Evolutionary conservation across 805 yeast species (phyloP), one percentile per base, ranked within the genome.

Genomic region (Myxozyma neglecta): DNA sequence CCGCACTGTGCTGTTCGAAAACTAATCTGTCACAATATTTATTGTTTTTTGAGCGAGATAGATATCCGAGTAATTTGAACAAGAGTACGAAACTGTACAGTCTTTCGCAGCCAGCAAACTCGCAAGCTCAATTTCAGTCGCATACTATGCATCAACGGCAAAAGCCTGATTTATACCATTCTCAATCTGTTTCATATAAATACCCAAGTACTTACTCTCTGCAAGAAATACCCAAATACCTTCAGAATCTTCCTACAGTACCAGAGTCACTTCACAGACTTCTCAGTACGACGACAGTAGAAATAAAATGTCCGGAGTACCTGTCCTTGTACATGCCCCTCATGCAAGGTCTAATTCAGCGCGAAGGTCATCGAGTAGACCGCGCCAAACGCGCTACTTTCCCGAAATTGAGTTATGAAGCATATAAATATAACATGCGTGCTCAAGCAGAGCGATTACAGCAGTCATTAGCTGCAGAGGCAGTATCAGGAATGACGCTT

Each of bases 201-300:
- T 24, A 24, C 29, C 29, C 2, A 3, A 24, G 29, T 24, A 24
- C 29, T 24, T 24, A 3, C 29, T 24, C 29, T 24, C 29, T 24
- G 29, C 29, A 24, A 24, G 29, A 24, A 24, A 24, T 24, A 5
- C 48, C 61, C 13, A 29, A 18, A 3, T 29, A 34, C 16, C 32
- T 57, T 7, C 46, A 35, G 6, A 24, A 53, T 37, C 43, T 60
- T 1, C 59, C 57, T 3, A 43, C 37, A 13, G 44, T 49, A 6
- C 63, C 63, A 6, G 52, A 54, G 16, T 56, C 63, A 13, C 51
- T 60, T n/a, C 35, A 50, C 14, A 35, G 14, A 8, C 56, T 60
- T 7, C 43, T 60, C 14, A 18, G 40, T 37, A 40, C 59, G 40
- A 14, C 48, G 1, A 24, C 51, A 39, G 14, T 24, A 4, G 56